Conservation (phyloP, 2,329 filamentous ascomycete genomes). For the Scopulariopsis brevicaulis region DNA sequence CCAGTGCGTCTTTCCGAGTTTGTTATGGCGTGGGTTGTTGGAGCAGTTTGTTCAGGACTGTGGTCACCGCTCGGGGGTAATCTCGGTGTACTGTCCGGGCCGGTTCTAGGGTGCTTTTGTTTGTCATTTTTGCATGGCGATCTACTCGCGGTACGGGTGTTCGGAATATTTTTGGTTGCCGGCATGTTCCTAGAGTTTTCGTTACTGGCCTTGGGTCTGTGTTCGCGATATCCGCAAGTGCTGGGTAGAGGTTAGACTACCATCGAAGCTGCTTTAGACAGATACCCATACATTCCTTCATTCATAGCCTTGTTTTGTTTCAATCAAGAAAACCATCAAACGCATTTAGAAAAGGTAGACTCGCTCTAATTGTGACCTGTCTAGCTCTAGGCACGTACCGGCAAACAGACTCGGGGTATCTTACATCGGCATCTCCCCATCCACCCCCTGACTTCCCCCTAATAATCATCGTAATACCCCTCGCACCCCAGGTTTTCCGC, state of each 20-base stretch:
- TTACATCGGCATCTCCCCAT: neutral
- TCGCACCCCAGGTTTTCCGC: slow-evolving; percentile 46
- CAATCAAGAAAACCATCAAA: neutral
- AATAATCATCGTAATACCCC: slow-evolving; percentile 36
- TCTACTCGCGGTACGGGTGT: neutral
- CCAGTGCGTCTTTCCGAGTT: too few relatives aligned
- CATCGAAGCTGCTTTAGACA: too few relatives aligned
- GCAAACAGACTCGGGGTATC: neutral
- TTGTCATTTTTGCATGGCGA: neutral
- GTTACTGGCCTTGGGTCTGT: neutral
- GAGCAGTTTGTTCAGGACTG: too few relatives aligned
- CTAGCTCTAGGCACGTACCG: neutral
- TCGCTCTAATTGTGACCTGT: neutral
- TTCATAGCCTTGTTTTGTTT: neutral
- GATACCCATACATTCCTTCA: neutral
- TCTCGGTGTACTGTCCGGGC: neutral
- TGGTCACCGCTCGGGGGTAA: neutral
- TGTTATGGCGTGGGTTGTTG: too few relatives aligned
- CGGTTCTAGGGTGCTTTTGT: neutral
- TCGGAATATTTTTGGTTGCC: neutral
- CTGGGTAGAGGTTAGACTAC: too few relatives aligned
- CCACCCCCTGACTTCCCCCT: neutral
- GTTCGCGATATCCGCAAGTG: too few relatives aligned
- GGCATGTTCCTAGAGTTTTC: neutral
- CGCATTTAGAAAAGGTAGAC: neutral